Evolutionary conservation across 768 basidiomycete genomes (phyloP).

Genomic region (Heimioporus sp.): DNA sequence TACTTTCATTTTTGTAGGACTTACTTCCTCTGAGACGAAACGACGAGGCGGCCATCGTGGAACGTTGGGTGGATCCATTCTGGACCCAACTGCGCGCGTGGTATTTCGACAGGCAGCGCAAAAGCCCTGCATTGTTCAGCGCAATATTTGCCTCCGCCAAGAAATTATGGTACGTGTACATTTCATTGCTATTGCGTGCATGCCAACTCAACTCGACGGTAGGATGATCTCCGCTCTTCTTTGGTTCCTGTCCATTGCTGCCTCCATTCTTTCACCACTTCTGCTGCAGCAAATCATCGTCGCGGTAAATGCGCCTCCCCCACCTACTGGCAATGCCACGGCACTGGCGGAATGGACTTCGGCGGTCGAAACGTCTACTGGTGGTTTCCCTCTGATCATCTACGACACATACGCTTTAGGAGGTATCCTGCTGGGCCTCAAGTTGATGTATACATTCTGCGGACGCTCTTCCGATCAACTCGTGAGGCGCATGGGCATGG

Average conservation of each 20-base stretch:
- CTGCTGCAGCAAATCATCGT: constrained; percentile 30
- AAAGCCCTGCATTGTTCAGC: constrained; percentile 16
- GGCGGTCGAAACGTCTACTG: constrained; percentile 20
- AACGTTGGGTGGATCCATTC: constrained; percentile 23
- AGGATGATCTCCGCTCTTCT: constrained; percentile 27
- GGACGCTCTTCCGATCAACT: constrained; percentile 30
- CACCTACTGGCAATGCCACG: constrained; percentile 18
- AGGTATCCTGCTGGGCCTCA: constrained; percentile 23
- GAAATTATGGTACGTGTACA: constrained; percentile 12
- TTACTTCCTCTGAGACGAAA: constrained; percentile 24
- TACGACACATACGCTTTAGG: constrained; percentile 24
- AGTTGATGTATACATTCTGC: constrained; percentile 22
- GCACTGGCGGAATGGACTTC: constrained; percentile 20
- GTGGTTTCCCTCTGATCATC: constrained; percentile 28
- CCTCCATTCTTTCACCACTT: constrained; percentile 21
- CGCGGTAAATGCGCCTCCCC: constrained; percentile 16
- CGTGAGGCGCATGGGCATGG: constrained; percentile 27
- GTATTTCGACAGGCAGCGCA: constrained; percentile 14
- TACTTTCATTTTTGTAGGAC: constrained; percentile 17
- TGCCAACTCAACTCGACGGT: neutral
- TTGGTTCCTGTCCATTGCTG: constrained; percentile 26
- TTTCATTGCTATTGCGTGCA: neutral
- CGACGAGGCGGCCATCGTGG: constrained; percentile 23
- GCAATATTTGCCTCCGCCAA: constrained; percentile 15
- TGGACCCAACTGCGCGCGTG: constrained; percentile 20